phyloP scores from a whole-genome alignment of 768 basidiomycete genomes.

The Trametes cingulata region DNA sequence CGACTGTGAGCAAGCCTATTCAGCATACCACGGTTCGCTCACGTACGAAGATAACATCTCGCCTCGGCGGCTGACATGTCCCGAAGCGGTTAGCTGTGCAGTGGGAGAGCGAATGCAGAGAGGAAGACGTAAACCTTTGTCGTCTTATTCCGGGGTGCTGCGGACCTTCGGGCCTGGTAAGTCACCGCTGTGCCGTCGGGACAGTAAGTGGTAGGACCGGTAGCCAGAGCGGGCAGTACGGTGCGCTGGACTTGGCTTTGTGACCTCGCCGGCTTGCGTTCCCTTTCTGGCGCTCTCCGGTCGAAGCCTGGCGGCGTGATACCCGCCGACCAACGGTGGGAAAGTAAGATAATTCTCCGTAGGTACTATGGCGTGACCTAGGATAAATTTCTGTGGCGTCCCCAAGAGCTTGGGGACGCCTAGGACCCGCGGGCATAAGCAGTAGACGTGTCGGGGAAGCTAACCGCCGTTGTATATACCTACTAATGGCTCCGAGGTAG shows the following conservation, averaged over 20 bases:
- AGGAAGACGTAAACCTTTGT: neutral
- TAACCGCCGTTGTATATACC: neutral
- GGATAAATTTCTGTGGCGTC: neutral
- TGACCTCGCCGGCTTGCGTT: too few species aligned
- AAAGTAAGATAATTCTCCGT: too few species aligned
- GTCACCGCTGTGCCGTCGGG: neutral
- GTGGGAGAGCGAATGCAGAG: neutral
- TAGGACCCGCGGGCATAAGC: neutral
- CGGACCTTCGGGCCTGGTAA: neutral
- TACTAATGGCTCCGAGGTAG: too few species aligned
- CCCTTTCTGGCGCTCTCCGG: too few species aligned
- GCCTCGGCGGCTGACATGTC: conserved; percentile 1
- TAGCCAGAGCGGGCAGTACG: neutral
- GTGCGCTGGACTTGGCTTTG: too few species aligned
- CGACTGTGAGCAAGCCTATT: too few species aligned
- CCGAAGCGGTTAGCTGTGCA: conserved; percentile 4
- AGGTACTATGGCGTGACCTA: neutral
- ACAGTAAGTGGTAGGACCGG: neutral
- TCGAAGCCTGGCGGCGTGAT: too few species aligned
- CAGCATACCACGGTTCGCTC: neutral
- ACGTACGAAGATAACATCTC: neutral
- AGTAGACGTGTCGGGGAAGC: neutral
- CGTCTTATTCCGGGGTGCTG: neutral
- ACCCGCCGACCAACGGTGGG: neutral
- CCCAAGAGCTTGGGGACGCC: neutral